Evolutionary conservation across 2,329 filamentous ascomycete genomes (phyloP).

Genomic region (Hymenoscyphus fraxineus): DNA sequence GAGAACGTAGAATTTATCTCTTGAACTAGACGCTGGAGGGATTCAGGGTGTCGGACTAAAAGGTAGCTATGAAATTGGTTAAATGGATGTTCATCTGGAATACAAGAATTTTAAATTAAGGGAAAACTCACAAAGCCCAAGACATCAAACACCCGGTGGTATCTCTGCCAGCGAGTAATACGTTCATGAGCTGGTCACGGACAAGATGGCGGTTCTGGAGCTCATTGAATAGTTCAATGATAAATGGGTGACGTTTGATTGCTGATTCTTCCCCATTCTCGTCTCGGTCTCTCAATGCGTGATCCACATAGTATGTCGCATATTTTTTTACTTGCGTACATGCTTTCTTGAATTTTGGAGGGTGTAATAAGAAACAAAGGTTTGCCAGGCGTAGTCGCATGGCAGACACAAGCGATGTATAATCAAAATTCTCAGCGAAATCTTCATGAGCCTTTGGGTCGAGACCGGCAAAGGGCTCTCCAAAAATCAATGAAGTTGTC

Average conservation of each 20-base stretch:
- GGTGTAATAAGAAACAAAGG: neutral
- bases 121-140: conserved; percentile 28
- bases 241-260: neutral
- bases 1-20: neutral
- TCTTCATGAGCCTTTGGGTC: conserved; percentile 3
- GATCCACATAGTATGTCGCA: neutral
- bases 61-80: conserved; percentile 35
- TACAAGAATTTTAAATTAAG: too few species aligned
- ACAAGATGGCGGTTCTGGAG: conserved; percentile 7
- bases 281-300: neutral
- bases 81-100: conserved; percentile 15
- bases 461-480: conserved; percentile 45
- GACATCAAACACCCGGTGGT: conserved; percentile 26
- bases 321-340: neutral
- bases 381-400: neutral
- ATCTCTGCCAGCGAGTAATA: conserved; percentile 27
- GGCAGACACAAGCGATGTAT: neutral
- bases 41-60: neutral
- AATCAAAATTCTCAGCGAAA: conserved; percentile 4
- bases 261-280: neutral
- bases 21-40: neutral
- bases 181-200: conserved; percentile 31
- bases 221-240: conserved; percentile 2
- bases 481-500: conserved; percentile 54
- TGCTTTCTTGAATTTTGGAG: neutral